Conservation (phyloP, 2,329 filamentous ascomycete genomes). For the Exophiala mesophila region DNA sequence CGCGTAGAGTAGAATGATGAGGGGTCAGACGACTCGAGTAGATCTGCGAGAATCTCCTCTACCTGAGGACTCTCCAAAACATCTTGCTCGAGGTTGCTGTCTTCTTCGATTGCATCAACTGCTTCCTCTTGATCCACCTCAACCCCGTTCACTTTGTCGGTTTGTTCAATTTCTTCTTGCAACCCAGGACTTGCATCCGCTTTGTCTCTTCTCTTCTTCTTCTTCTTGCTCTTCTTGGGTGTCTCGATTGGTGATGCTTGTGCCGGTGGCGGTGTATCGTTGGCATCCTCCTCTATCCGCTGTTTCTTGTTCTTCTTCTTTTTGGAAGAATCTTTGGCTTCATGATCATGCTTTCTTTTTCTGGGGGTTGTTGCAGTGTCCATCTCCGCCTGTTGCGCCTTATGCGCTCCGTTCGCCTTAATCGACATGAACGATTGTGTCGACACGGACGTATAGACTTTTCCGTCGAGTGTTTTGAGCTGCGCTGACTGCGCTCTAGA, state of each 20-base stretch:
- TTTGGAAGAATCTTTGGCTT: constrained; percentile 16
- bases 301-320: constrained; percentile 22
- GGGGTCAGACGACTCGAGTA: constrained; percentile 17
- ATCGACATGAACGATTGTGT: constrained; percentile 1
- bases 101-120: constrained; percentile 1
- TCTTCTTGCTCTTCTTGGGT: constrained; percentile 21
- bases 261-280: neutral
- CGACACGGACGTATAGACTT: no score
- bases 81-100: constrained; percentile 12
- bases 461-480: neutral
- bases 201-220: neutral
- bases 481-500: neutral
- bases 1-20: constrained; percentile 23
- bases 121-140: constrained; percentile 10
- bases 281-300: constrained; percentile 6
- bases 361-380: constrained; percentile 12
- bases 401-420: neutral
- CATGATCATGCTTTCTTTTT: constrained; percentile 23
- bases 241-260: neutral
- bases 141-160: constrained; percentile 27
- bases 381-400: neutral
- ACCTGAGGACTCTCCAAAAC: constrained; percentile 13
- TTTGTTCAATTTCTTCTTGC: constrained; percentile 18
- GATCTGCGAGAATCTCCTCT: constrained; percentile 3
- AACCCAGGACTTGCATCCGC: neutral